Evolutionary conservation across 2,329 filamentous ascomycete species (phyloP).

Genomic region (Diaporthe caulivora): DNA sequence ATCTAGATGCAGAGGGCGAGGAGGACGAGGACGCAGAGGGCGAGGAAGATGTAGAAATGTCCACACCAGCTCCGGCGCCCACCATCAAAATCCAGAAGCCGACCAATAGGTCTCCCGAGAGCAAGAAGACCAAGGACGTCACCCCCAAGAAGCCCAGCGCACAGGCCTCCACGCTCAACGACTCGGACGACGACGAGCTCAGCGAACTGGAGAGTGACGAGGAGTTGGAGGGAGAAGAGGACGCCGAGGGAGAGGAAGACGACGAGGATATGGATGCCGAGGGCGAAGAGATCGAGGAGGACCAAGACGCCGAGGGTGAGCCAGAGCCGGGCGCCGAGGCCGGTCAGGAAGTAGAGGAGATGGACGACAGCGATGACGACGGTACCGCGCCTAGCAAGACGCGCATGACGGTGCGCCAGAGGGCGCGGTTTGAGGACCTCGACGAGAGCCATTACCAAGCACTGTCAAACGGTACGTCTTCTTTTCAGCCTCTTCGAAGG

Average conservation of each 20-base stretch:
- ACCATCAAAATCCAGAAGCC: slow-evolving; percentile 65
- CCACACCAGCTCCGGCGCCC: slow-evolving; percentile 51
- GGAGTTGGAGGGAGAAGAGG: slow-evolving; percentile 51
- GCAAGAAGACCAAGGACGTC: slow-evolving; percentile 52
- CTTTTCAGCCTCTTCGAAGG: not conserved
- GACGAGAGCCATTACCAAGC: slow-evolving; percentile 68
- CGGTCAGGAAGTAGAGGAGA: slow-evolving; percentile 46
- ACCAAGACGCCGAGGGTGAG: slow-evolving; percentile 50
- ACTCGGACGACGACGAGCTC: slow-evolving; percentile 67
- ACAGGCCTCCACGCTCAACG: slow-evolving; percentile 53
- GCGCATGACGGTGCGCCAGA: slow-evolving; percentile 72
- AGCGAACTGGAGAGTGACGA: slow-evolving; percentile 69
- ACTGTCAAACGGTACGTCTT: slow-evolving; percentile 67
- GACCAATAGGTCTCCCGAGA: slow-evolving; percentile 45
- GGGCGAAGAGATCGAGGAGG: slow-evolving; percentile 53
- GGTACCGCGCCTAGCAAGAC: slow-evolving; percentile 63
- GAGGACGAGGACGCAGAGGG: slow-evolving; percentile 60
- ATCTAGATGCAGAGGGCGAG: slow-evolving; percentile 59
- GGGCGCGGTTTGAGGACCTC: slow-evolving; percentile 69
- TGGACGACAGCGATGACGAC: slow-evolving; percentile 58
- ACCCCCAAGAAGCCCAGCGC: slow-evolving; percentile 41
- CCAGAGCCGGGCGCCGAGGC: slow-evolving; percentile 53
- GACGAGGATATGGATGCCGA: slow-evolving; percentile 57
- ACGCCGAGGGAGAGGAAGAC: slow-evolving; percentile 50
- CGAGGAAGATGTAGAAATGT: slow-evolving; percentile 61